These are phyloP conservation scores for Mucor indicus DNA, from an alignment of 371 early-diverging fungal genomes.

Conservation along the genomic window DNA sequence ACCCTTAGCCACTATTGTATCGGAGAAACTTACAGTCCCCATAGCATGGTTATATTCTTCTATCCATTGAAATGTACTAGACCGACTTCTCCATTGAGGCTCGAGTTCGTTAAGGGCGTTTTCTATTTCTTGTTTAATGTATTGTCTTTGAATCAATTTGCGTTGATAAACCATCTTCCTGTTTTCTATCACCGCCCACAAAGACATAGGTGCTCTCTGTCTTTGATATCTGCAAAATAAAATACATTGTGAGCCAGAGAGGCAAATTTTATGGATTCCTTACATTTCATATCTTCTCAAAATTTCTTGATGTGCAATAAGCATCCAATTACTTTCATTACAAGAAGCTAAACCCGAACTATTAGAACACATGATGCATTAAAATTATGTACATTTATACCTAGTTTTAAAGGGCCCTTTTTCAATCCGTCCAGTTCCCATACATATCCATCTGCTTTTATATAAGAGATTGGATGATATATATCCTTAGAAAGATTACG, in stretches of 20 bases:
- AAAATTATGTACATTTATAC: slow-evolving; percentile 7
- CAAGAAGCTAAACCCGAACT: slow-evolving; percentile 1
- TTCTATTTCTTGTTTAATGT: slow-evolving; percentile 15
- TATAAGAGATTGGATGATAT: slow-evolving; percentile 38
- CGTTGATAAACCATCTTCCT: slow-evolving; percentile 16
- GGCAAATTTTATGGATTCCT: too few species aligned
- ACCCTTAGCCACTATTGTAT: too few species aligned
- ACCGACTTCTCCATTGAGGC: slow-evolving; percentile 12
- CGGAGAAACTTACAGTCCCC: slow-evolving; percentile 11
- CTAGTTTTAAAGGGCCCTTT: slow-evolving; percentile 30
- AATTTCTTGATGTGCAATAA: slow-evolving; percentile 7
- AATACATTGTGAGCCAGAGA: background rate
- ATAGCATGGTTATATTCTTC: slow-evolving; percentile 17
- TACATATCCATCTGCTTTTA: slow-evolving; percentile 31
- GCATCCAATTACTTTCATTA: slow-evolving; percentile 16
- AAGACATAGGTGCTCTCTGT: slow-evolving; percentile 5
- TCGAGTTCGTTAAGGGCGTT: slow-evolving; percentile 6
- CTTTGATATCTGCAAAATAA: slow-evolving; percentile 12
- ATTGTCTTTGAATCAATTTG: slow-evolving; percentile 8
- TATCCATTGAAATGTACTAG: slow-evolving; percentile 9
- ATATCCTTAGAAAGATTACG: slow-evolving; percentile 7
- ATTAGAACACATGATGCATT: background rate
- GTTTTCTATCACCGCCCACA: slow-evolving; percentile 19
- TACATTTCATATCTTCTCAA: slow-evolving; percentile 12
- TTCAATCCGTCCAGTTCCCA: slow-evolving; percentile 53